A percentile compares a stretch with the other conserved stretches of the same genome.
These are phyloP conservation scores for Bolboschoenus planiculmis DNA, from an alignment of 176 grass and related monocot species.

Conservation along the genomic window DNA sequence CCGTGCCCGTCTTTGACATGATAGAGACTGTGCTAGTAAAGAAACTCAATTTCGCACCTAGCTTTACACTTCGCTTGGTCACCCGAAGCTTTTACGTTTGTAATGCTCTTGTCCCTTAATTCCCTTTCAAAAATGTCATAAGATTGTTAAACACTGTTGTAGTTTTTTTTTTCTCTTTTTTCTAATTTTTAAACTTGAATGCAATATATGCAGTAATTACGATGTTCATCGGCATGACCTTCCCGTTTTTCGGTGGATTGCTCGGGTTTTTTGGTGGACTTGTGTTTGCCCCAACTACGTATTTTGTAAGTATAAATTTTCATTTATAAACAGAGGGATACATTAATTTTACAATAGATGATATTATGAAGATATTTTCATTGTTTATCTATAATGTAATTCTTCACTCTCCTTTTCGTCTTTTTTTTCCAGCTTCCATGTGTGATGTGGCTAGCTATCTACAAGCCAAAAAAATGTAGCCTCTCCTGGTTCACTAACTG, in stretches of 20 bases:
- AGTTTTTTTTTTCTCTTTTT: background rate
- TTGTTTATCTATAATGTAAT: background rate
- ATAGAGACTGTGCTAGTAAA: conserved; percentile 85
- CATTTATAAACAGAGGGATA: background rate
- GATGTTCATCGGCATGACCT: conserved; percentile 84
- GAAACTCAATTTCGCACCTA: conserved; percentile 51
- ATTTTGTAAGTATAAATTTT: conserved; percentile 47
- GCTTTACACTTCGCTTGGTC: conserved; percentile 56
- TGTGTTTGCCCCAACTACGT: conserved; percentile 69
- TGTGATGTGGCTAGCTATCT: conserved; percentile 79
- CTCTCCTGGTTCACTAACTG: conserved; percentile 83
- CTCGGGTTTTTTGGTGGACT: conserved; percentile 87
- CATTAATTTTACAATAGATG: background rate
- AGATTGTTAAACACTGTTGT: background rate
- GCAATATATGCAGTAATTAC: conserved; percentile 52
- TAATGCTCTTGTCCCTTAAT: conserved; percentile 34
- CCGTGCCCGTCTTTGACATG: conserved; percentile 96
- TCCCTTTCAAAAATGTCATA: background rate
- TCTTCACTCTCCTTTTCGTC: background rate
- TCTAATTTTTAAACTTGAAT: background rate
- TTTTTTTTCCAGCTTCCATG: conserved; percentile 63
- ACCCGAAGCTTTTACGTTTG: conserved; percentile 62
- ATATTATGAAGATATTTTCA: background rate
- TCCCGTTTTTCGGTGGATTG: conserved; percentile 75
- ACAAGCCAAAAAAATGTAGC: conserved; percentile 65